Percentiles rank a stretch among this genome's conserved stretches.
phyloP scores from a whole-genome alignment of 129 eudicot genomes.

The Gnaphalium uliginosum region DNA sequence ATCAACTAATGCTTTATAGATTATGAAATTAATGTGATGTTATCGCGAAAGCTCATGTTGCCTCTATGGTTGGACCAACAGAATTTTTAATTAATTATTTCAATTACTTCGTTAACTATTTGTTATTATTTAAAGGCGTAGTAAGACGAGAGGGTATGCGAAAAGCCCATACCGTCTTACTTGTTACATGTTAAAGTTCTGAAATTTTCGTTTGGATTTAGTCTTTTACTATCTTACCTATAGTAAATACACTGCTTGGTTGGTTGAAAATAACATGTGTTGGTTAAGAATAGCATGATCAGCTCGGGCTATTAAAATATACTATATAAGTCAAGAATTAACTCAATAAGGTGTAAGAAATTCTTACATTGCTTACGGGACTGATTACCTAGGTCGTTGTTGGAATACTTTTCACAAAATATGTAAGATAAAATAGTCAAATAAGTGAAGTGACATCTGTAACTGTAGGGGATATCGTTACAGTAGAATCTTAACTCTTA shows the following conservation, averaged over 20 bases:
- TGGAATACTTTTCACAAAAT: not conserved
- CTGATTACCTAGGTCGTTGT: not conserved
- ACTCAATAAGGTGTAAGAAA: not conserved
- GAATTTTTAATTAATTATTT: not conserved
- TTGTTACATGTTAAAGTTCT: constrained; percentile 3
- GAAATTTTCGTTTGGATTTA: constrained; percentile 11
- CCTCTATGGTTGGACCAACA: constrained; percentile 21
- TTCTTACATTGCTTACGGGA: not conserved
- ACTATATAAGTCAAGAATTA: no score
- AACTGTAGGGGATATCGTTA: not conserved
- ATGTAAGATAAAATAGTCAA: not conserved
- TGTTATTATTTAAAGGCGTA: constrained; percentile 26
- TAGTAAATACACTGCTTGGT: constrained; percentile 11
- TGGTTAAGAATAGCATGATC: not conserved
- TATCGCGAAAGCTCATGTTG: constrained; percentile 10
- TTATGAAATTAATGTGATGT: constrained; percentile 8
- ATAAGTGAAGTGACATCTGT: constrained; percentile 13
- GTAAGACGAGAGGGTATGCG: constrained; percentile 16
- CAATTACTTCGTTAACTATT: not conserved
- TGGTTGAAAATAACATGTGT: not conserved
- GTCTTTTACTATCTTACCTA: not conserved
- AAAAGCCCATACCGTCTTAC: constrained; percentile 19
- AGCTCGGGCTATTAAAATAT: no score
- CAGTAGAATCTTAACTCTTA: constrained; percentile 4
- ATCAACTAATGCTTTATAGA: constrained; percentile 12